Conservation (phyloP, 2,329 filamentous ascomycete genomes). For the Fusarium sp. region DNA sequence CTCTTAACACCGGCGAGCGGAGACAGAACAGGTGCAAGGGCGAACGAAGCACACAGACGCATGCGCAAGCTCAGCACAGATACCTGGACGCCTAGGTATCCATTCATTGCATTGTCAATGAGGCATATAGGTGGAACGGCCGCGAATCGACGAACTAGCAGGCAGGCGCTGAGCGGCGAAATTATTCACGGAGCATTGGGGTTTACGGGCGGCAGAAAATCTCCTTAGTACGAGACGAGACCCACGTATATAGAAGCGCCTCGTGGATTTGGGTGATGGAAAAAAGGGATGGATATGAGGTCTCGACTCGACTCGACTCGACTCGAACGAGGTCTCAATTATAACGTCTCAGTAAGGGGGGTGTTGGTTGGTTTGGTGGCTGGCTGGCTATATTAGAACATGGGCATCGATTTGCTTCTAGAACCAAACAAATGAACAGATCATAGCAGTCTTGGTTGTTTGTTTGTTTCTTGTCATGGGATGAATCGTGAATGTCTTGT, state of each 20-base stretch:
- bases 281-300: slow-evolving; percentile 5
- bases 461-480: neutral
- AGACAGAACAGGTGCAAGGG: slow-evolving; percentile 6
- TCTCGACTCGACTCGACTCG: neutral
- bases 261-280: neutral
- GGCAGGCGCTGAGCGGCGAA: slow-evolving; percentile 32
- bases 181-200: slow-evolving; percentile 33
- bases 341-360: neutral
- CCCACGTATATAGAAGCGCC: slow-evolving; percentile 36
- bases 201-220: slow-evolving; percentile 30
- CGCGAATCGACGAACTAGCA: slow-evolving; percentile 31
- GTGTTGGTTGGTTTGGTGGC: neutral
- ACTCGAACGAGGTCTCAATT: neutral
- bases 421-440: slow-evolving; percentile 1
- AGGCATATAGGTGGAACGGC: slow-evolving; percentile 17
- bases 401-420: slow-evolving; percentile 1
- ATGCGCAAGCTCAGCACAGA: slow-evolving; percentile 36
- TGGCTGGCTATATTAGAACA: slow-evolving; percentile 1
- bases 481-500: neutral
- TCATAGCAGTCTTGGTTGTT: neutral
- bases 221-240: slow-evolving; percentile 22
- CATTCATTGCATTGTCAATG: slow-evolving; percentile 2
- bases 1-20: slow-evolving; percentile 22
- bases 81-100: neutral
- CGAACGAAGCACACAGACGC: slow-evolving; percentile 19